phyloP scores from a whole-genome alignment of 345 rosid genomes.

The Eucalyptus polybractea region DNA sequence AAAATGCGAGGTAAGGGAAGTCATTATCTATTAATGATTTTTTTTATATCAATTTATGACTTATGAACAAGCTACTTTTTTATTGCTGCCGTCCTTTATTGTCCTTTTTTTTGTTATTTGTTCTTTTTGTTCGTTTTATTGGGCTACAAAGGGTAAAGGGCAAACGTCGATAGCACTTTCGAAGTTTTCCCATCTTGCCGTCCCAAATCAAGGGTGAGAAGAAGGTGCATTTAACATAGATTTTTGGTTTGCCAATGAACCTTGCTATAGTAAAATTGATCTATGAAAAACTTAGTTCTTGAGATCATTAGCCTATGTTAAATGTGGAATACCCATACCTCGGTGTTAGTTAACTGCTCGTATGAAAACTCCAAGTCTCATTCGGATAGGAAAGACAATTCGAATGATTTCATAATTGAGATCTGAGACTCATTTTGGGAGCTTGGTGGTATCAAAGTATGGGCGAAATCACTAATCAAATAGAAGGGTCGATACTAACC shows the following conservation, averaged over 20 bases:
- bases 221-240: not conserved
- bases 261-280: not conserved
- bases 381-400: not conserved
- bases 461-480: not conserved
- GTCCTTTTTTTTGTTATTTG: not conserved
- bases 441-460: not conserved
- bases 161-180: not conserved
- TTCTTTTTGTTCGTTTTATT: not conserved
- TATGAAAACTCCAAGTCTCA: not conserved
- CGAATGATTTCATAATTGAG: not conserved
- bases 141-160: not conserved
- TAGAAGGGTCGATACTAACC: fast-evolving
- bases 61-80: not conserved
- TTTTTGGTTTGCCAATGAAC: not conserved
- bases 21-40: not conserved
- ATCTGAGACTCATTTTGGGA: not conserved
- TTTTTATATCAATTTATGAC: not conserved
- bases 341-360: not conserved
- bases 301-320: not conserved
- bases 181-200: not conserved
- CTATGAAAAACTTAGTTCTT: not conserved
- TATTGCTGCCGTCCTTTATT: not conserved
- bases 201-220: not conserved
- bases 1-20: slow-evolving; percentile 47
- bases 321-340: not conserved